Base-by-base conservation (phyloP, 2,329 filamentous ascomycete genomes). In the Fusarium secorum region DNA sequence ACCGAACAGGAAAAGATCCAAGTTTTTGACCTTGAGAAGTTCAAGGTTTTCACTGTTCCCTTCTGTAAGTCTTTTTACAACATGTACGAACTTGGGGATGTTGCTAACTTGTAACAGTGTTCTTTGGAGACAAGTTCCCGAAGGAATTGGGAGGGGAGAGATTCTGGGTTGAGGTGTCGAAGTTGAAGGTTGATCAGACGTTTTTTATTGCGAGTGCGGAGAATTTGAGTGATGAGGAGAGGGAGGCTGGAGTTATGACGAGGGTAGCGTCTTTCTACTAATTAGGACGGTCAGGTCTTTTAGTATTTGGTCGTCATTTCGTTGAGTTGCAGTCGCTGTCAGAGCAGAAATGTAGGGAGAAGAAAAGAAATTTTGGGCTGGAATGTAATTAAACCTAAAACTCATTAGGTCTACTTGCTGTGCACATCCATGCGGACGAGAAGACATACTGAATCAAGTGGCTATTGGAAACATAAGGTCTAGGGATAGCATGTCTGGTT, bases 61-160 rank as follows among this genome's bases (percentile, higher is more conserved):
- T 51, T 35, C 11, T 2, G 48, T 51, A n/a, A 51, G 48, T 35
- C 3, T 20, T n/a, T 0, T 4, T 20, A 2, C 0, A 6, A 0
- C 10, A 1, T 20, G 5, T 5, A 0, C 11, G n/a, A 11, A 4
- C 8, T 33, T 24, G n/a, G 2, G 3, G 4, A 1, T 15, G 6
- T 24, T 3, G 8, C 18, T 51, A 6, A 35, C 32, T n/a, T 15
- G 7, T 20, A 6, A 2, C 1, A 51, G 48, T 51, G 18, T 51
- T 51, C 13, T 51, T 51, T 51, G 48, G 48, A 36, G 32, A 51
- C 7, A 51, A 26, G 48, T 51, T 51, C 10, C 32, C 48, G 17
- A 11, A n/a, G 3, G 32, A 51, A 15, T 5, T 51, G 5, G 32
- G 3, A 15, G 48, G 4, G 9, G 22, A 51, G 13, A 51, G 18